A percentile compares a stretch with the other conserved stretches of the same genome.
These are phyloP conservation scores for Claviceps pazoutovae DNA, from an alignment of 2,329 filamentous ascomycete genomes.

Conservation along the genomic window DNA sequence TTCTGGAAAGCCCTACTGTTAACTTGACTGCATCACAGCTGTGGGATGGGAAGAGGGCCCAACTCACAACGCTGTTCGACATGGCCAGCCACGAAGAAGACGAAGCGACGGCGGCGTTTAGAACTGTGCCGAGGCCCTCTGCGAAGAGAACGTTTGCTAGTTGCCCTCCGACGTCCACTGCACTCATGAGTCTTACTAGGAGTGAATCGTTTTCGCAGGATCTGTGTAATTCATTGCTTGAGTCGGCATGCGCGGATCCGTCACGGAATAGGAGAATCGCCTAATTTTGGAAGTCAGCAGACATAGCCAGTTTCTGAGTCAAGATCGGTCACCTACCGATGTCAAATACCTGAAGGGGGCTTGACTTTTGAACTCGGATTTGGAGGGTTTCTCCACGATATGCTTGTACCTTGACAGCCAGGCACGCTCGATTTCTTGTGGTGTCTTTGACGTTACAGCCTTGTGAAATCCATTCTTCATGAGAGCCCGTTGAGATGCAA, in stretches of 20 bases:
- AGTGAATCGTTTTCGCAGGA: background rate
- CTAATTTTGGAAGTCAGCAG: background rate
- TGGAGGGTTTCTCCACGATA: background rate
- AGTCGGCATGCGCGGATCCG: background rate
- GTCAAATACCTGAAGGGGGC: slow-evolving; percentile 5
- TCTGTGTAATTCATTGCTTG: background rate
- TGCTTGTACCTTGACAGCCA: background rate
- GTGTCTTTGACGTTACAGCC: slow-evolving; percentile 7
- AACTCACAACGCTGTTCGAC: slow-evolving; percentile 12
- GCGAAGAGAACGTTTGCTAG: slow-evolving; percentile 9
- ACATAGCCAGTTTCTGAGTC: background rate
- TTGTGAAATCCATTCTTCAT: slow-evolving; percentile 8
- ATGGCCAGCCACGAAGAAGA: slow-evolving; percentile 13
- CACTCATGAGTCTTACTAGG: slow-evolving; percentile 2
- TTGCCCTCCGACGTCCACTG: slow-evolving; percentile 9
- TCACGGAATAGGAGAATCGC: slow-evolving; percentile 7
- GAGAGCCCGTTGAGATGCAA: slow-evolving; percentile 6
- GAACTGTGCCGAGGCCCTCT: slow-evolving; percentile 12
- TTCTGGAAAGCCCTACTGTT: slow-evolving; percentile 10
- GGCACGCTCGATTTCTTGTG: slow-evolving; percentile 1
- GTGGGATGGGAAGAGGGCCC: background rate
- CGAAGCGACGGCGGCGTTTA: slow-evolving; percentile 12
- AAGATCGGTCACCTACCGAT: background rate
- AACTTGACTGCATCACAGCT: background rate
- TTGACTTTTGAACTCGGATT: background rate